phyloP scores from a whole-genome alignment of 2,329 filamentous ascomycete genomes.

The Magnaporthales sp. region DNA sequence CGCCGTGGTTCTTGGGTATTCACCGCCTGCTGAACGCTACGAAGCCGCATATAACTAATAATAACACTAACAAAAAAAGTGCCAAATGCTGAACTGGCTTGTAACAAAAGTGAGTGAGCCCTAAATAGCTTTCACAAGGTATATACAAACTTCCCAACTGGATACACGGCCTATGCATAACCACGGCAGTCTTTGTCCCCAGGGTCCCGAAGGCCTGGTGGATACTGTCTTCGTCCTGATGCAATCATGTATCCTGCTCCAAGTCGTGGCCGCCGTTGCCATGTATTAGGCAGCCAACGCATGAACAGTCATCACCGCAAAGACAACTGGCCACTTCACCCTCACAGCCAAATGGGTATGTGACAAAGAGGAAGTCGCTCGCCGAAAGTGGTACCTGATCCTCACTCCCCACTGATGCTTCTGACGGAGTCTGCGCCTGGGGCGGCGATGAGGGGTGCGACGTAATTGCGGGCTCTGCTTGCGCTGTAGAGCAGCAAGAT shows the following conservation, averaged over 20 bases:
- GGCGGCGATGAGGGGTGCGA: conserved; percentile 21
- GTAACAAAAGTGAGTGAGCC: neutral
- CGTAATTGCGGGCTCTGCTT: neutral
- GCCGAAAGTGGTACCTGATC: conserved; percentile 40
- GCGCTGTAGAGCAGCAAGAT: neutral
- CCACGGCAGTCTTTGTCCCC: neutral
- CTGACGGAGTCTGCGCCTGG: conserved; percentile 36
- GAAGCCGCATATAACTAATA: neutral
- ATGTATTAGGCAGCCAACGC: conserved; percentile 60
- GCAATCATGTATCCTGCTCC: neutral
- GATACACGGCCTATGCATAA: neutral
- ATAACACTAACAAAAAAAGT: neutral
- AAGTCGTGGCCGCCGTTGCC: conserved; percentile 28
- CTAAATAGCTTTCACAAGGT: neutral
- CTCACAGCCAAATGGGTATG: conserved; percentile 13
- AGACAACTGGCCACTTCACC: conserved; percentile 30
- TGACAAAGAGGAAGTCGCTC: conserved; percentile 52
- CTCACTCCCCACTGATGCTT: conserved; percentile 35
- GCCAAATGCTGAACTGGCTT: neutral
- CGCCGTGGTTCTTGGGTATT: neutral
- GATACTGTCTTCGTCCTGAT: neutral
- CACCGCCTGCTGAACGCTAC: neutral
- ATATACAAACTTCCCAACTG: neutral
- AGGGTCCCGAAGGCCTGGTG: neutral
- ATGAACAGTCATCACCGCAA: conserved; percentile 59